Percentiles rank a stretch among this genome's conserved stretches.
phyloP scores from a whole-genome alignment of 2,329 filamentous ascomycete genomes.

The Colletotrichum endophyticum region DNA sequence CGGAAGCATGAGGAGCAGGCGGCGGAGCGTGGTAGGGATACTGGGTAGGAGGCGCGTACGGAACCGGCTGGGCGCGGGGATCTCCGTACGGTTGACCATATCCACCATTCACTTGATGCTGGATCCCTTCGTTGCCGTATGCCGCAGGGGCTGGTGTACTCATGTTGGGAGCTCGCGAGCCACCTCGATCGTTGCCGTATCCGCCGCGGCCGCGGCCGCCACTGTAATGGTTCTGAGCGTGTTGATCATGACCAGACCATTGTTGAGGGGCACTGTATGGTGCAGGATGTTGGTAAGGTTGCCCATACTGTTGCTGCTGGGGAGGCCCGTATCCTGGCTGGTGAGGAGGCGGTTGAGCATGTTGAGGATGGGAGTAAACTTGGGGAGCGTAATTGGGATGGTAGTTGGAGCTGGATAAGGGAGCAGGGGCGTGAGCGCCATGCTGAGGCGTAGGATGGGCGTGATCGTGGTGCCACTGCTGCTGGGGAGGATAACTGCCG shows the following conservation, averaged over 20 bases:
- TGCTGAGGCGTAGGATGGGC: slow-evolving; percentile 37
- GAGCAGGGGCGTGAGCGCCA: slow-evolving; percentile 47
- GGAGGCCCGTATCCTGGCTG: slow-evolving; percentile 48
- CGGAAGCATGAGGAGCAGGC: slow-evolving; percentile 39
- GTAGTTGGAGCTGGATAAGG: slow-evolving; percentile 59
- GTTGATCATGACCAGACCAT: slow-evolving; percentile 36
- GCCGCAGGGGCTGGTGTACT: slow-evolving; percentile 36
- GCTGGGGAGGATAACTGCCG: slow-evolving; percentile 40
- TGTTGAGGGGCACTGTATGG: slow-evolving; percentile 34
- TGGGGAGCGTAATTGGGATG: slow-evolving; percentile 65
- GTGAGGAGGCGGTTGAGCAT: slow-evolving; percentile 33
- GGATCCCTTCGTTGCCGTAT: slow-evolving; percentile 29
- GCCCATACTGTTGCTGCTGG: slow-evolving; percentile 39
- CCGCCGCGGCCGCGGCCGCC: slow-evolving; percentile 45
- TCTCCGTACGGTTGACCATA: slow-evolving; percentile 47
- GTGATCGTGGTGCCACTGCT: slow-evolving; percentile 47
- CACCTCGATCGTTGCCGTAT: slow-evolving; percentile 49
- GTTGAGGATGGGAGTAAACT: slow-evolving; percentile 48
- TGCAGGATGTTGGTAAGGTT: slow-evolving; percentile 40
- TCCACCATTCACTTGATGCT: slow-evolving; percentile 35
- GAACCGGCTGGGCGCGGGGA: slow-evolving; percentile 37
- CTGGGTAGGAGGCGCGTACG: slow-evolving; percentile 30
- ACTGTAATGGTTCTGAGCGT: slow-evolving; percentile 41
- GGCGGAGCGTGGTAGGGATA: slow-evolving; percentile 42
- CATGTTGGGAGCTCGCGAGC: slow-evolving; percentile 37